phyloP scores from a whole-genome alignment of 1,139 yeast genomes.

The Yarrowia galli region DNA sequence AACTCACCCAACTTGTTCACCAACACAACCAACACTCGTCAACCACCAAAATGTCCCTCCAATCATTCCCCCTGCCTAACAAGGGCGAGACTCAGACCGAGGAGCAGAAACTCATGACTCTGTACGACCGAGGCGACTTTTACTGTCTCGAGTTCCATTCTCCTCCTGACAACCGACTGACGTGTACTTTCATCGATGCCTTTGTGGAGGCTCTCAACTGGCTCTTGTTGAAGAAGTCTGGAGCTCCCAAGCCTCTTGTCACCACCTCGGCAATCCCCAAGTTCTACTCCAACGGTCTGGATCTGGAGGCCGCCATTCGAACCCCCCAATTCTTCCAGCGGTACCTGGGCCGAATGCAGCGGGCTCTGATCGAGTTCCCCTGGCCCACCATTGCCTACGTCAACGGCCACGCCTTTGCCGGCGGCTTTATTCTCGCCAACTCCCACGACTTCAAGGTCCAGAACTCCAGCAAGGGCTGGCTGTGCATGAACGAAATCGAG shows the following conservation, averaged over 20 bases:
- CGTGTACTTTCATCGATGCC: conserved; percentile 48
- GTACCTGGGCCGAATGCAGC: conserved; percentile 49
- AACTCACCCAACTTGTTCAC: too few relatives aligned
- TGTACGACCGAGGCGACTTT: conserved; percentile 41
- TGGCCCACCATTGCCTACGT: conserved; percentile 53
- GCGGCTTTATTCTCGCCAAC: conserved; percentile 53
- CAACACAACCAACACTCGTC: neutral
- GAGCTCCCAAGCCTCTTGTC: conserved; percentile 49
- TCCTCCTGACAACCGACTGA: conserved; percentile 52
- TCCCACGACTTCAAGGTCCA: conserved; percentile 53
- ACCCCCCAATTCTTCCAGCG: conserved; percentile 51
- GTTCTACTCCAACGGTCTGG: conserved; percentile 54
- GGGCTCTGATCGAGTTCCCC: conserved; percentile 51
- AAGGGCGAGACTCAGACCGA: conserved; percentile 38
- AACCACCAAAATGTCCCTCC: neutral
- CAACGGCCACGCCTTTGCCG: conserved; percentile 55
- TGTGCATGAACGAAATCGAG: conserved; percentile 53
- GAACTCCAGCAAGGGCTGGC: conserved; percentile 52
- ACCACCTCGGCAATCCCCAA: conserved; percentile 52
- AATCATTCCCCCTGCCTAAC: conserved; percentile 33
- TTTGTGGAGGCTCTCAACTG: conserved; percentile 47
- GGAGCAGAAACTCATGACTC: conserved; percentile 26
- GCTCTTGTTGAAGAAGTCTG: conserved; percentile 14
- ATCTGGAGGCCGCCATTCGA: conserved; percentile 49
- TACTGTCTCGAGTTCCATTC: conserved; percentile 49